Conservation (phyloP, 495 filamentous ascomycete genomes). For the Neurospora terricola region DNA sequence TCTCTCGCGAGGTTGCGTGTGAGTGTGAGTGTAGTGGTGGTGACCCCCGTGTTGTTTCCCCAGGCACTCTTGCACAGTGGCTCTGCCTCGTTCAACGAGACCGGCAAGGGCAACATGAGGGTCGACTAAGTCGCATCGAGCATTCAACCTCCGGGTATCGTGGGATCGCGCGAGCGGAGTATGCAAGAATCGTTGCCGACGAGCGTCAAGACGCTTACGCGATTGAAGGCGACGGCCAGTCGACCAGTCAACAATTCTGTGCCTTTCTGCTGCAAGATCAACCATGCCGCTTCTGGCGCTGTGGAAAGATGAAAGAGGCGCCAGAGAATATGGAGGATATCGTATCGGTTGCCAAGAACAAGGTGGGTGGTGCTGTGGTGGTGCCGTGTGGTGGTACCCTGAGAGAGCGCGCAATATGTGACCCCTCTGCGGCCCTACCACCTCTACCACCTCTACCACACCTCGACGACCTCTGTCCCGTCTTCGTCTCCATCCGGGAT, state of each 20-base stretch:
- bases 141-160: neutral
- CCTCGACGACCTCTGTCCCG: neutral
- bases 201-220: neutral
- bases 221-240: neutral
- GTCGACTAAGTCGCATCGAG: neutral
- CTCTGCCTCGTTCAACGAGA: neutral
- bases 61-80: neutral
- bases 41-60: neutral
- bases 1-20: neutral
- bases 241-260: neutral
- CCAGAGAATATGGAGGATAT: neutral
- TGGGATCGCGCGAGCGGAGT: neutral
- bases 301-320: neutral
- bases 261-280: neutral
- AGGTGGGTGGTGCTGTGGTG: neutral
- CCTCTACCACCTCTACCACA: neutral
- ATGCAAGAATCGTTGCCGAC: neutral
- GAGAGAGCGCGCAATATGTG: neutral
- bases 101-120: neutral
- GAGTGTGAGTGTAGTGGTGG: neutral
- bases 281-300: neutral
- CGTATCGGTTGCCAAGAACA: neutral
- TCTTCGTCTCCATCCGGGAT: neutral
- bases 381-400: neutral
- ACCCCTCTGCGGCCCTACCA: neutral